A percentile compares a stretch with the other conserved stretches of the same genome.
phyloP scores from a whole-genome alignment of 2,329 filamentous ascomycete genomes.

The Cladosporium sp. region DNA sequence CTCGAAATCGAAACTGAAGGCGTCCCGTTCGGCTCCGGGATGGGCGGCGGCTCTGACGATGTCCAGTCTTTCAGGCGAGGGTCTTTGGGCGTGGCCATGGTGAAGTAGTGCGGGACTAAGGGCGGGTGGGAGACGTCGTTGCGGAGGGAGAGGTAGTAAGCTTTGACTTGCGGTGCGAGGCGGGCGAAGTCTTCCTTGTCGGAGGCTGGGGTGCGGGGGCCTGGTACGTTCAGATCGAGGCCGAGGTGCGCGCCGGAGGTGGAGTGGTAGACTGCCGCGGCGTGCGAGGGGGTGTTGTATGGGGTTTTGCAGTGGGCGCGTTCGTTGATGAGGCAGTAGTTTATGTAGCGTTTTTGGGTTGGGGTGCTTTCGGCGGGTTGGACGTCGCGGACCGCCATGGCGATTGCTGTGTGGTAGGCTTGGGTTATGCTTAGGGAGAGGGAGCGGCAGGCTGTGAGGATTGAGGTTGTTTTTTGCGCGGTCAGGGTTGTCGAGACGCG shows the following conservation, averaged over 20 bases:
- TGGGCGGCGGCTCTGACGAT: not conserved
- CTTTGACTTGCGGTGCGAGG: constrained; percentile 4
- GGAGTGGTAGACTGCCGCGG: constrained; percentile 12
- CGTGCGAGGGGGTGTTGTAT: constrained; percentile 7
- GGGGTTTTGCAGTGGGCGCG: constrained; percentile 3
- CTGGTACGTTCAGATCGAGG: constrained; percentile 1
- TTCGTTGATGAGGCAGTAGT: constrained; percentile 10
- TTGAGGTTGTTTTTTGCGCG: not conserved
- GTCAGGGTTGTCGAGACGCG: not conserved
- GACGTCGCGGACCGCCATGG: constrained; percentile 4
- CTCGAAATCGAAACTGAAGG: constrained; percentile 9
- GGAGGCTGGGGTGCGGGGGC: not conserved
- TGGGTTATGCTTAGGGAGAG: constrained; percentile 9
- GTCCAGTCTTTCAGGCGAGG: constrained; percentile 3
- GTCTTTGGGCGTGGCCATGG: constrained; percentile 6
- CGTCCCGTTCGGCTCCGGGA: not conserved
- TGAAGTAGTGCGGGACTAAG: constrained; percentile 10
- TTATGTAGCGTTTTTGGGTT: constrained; percentile 4
- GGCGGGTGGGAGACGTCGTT: constrained; percentile 2
- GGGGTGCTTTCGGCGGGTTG: not conserved
- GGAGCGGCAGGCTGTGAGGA: not conserved
- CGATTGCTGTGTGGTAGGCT: constrained; percentile 10
- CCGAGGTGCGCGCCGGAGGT: constrained; percentile 4
- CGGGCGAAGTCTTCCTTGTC: constrained; percentile 6
- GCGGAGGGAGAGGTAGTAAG: constrained; percentile 5